Evolutionary conservation across 2,329 filamentous ascomycete genomes (phyloP).

Genomic region (Aurifilum marmelostoma): DNA sequence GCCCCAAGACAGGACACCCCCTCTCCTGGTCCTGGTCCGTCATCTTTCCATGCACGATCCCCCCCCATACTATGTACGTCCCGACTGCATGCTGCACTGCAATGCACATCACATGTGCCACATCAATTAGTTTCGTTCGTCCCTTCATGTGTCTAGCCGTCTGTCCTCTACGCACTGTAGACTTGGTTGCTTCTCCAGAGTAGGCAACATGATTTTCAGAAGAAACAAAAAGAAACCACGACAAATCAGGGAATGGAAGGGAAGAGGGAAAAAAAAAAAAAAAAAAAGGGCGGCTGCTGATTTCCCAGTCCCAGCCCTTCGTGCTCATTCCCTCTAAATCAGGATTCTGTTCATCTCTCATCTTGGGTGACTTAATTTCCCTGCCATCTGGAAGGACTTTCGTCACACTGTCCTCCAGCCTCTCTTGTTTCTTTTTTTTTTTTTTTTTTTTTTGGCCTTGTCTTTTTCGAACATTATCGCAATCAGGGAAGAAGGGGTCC

Average conservation of each 20-base stretch:
- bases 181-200: background rate
- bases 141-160: background rate
- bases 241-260: too few relatives aligned
- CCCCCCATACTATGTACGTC: background rate
- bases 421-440: background rate
- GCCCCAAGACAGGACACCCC: too few relatives aligned
- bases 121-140: background rate
- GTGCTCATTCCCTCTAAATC: background rate
- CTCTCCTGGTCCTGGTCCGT: background rate
- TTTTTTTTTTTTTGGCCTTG: background rate
- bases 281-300: background rate
- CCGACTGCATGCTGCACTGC: background rate
- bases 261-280: background rate
- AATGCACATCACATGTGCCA: background rate
- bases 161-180: background rate
- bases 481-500: background rate
- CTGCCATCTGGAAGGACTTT: background rate
- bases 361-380: background rate
- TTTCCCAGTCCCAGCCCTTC: background rate
- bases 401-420: background rate
- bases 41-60: background rate
- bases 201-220: too few relatives aligned
- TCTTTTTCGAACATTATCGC: background rate
- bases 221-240: too few relatives aligned
- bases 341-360: background rate